phyloP scores from a whole-genome alignment of 2,329 filamentous ascomycete species.

The Fusarium metavorans region DNA sequence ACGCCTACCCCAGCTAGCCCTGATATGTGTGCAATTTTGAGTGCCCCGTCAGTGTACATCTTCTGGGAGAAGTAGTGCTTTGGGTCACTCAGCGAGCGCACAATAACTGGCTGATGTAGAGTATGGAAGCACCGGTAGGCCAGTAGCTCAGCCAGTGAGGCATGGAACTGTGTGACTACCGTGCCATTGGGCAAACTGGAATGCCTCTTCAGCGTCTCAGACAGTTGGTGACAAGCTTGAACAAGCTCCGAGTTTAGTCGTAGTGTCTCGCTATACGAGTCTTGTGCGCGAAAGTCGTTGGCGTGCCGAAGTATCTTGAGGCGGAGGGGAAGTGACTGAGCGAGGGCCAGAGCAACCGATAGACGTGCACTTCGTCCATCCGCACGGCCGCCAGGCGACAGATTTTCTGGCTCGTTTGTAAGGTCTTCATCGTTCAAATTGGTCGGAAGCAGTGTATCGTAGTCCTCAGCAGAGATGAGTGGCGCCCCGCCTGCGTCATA shows the following conservation, averaged over 20 bases:
- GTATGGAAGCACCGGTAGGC: neutral
- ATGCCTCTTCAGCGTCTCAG: neutral
- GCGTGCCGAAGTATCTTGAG: neutral
- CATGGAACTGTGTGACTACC: neutral
- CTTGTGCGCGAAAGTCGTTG: neutral
- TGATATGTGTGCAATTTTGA: neutral
- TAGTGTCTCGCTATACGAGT: neutral
- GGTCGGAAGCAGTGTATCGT: neutral
- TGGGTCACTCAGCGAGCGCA: neutral
- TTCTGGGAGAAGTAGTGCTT: neutral
- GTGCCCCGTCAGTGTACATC: neutral
- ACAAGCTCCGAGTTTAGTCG: neutral
- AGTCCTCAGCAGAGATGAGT: neutral
- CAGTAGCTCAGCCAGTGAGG: neutral
- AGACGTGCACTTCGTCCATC: neutral
- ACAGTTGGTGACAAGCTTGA: neutral
- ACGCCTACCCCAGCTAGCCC: neutral
- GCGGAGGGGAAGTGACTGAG: neutral
- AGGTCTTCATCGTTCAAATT: neutral
- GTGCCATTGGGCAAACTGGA: neutral
- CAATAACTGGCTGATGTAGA: neutral
- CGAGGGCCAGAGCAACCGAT: neutral
- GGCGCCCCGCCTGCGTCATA: neutral
- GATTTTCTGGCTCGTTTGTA: neutral
- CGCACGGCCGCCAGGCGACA: neutral